These are phyloP conservation scores for Salvia rosmarinus DNA, from an alignment of 257 asterid species.

Conservation along the genomic window DNA sequence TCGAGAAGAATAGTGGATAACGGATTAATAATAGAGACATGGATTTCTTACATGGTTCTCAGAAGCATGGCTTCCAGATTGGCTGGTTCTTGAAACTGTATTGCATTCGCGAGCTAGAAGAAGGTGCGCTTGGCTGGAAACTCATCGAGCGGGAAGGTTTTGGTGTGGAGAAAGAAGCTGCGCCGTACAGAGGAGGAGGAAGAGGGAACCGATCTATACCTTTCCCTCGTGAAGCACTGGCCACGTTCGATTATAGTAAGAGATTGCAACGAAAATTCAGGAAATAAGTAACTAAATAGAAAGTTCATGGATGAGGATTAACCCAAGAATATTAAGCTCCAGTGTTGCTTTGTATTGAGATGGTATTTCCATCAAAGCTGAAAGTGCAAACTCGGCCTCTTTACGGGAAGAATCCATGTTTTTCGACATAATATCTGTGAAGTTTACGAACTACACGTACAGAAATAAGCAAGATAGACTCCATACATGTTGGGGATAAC, in stretches of 20 bases:
- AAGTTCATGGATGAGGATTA: conserved; percentile 9
- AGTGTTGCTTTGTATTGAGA: conserved; percentile 91
- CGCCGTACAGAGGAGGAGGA: conserved; percentile 79
- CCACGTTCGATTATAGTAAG: conserved; percentile 30
- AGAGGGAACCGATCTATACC: conserved; percentile 71
- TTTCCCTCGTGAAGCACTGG: conserved; percentile 74
- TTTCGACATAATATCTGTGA: conserved; percentile 86
- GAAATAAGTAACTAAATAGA: background rate
- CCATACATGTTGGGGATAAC: background rate
- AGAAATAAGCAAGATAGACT: conserved; percentile 26
- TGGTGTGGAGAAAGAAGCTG: conserved; percentile 55
- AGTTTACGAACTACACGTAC: conserved; percentile 82
- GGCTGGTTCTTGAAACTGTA: conserved; percentile 41
- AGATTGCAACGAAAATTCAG: background rate
- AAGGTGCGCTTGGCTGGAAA: conserved; percentile 71
- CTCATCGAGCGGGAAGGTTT: conserved; percentile 62
- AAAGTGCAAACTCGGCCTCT: conserved; percentile 94
- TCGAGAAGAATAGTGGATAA: background rate
- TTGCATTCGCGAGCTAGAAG: conserved; percentile 46
- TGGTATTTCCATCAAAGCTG: conserved; percentile 97
- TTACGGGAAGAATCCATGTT: conserved; percentile 65
- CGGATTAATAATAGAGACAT: background rate
- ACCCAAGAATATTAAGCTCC: conserved; percentile 92
- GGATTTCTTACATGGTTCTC: conserved; percentile 82
- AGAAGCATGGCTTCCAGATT: conserved; percentile 54